Base-by-base conservation (phyloP, 148 eudicot genomes). In the Selenicereus undatus region DNA sequence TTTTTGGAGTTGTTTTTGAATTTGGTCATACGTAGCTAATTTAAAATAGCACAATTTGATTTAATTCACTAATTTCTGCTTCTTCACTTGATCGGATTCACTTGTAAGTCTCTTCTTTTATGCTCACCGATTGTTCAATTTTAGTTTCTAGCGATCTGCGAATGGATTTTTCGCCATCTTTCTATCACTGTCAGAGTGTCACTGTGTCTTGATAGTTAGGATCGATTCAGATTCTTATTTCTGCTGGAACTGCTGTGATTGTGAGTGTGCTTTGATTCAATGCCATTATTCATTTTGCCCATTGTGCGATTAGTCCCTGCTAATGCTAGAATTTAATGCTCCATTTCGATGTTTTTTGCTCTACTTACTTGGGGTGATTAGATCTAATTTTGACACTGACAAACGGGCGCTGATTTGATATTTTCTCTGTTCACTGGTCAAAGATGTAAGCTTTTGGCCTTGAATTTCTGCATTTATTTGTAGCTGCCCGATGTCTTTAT, bases 141-240 rank as follows among this genome's bases (percentile, higher is more conserved):
- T 74, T 60, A 0, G 9, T 43, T 68, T 56, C 26, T 51, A 21
- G 83, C 83, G 84, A 76, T 82, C 84, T 77, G 66, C 32, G 73
- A 74, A 29, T 20, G 75, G 48, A 45, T 13, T 73, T 10, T 11
- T n/a, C 27, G 4, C 24, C 14, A 56, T 73, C 51, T 52, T 20
- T 27, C 65, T 74, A 2, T 71, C 48, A 69, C 11, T 35, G 7
- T 56, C 62, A 14, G 62, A 56, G 75, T 60, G 45, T 60, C 24
- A 30, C 69, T 74, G 29, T 11, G n/a, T 32, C 45, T 75, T 2
- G 74, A 50, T 45, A 39, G 77, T 69, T 72, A 11, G 35, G 58
- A 82, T 39, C 78, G 80, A 79, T 76, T 73, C 65, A 18, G 30
- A 39, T n/a, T 74, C 26, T 39, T 18, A 51, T 54, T 24, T 21